phyloP scores from a whole-genome alignment of 2,329 filamentous ascomycete species.

The Fusarium nurragi region DNA sequence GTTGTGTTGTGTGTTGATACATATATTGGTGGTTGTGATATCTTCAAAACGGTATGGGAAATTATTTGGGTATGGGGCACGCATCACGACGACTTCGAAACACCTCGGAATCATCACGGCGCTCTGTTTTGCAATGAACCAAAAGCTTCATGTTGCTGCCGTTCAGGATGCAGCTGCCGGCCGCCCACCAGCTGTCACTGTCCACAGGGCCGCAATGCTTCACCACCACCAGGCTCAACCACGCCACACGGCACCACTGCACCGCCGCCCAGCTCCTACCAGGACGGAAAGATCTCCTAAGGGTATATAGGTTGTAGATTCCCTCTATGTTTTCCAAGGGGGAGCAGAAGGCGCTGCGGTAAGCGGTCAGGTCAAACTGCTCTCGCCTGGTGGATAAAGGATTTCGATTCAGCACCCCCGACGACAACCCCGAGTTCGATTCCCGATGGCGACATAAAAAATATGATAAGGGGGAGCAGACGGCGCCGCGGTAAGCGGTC shows the following conservation, averaged over 20 bases:
- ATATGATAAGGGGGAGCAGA: conserved; percentile 6
- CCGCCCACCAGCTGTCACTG: background rate
- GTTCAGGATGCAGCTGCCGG: background rate
- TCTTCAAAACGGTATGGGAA: conserved; percentile 1
- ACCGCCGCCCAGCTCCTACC: background rate
- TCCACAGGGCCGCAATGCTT: background rate
- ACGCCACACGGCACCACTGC: background rate
- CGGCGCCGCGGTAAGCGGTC: conserved; percentile 43
- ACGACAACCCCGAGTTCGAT: conserved; percentile 34
- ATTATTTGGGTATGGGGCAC: background rate
- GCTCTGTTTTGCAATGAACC: background rate
- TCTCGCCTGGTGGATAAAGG: conserved; percentile 26
- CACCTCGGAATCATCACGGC: conserved; percentile 18
- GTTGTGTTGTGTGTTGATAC: background rate
- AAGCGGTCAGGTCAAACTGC: conserved; percentile 46
- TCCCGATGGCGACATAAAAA: conserved; percentile 1
- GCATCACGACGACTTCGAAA: conserved; percentile 14
- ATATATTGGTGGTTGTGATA: conserved; percentile 9
- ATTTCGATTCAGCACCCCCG: background rate
- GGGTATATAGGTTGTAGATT: conserved; percentile 20
- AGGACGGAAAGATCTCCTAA: background rate
- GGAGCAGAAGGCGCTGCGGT: conserved; percentile 41
- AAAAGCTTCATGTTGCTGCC: conserved; percentile 16
- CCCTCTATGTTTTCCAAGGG: conserved; percentile 4
- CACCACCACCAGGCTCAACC: conserved; percentile 5